A percentile compares a stretch with the other conserved stretches of the same genome.
These are phyloP conservation scores for Diplodia sapinea DNA, from an alignment of 2,329 filamentous ascomycete genomes.

Conservation along the genomic window DNA sequence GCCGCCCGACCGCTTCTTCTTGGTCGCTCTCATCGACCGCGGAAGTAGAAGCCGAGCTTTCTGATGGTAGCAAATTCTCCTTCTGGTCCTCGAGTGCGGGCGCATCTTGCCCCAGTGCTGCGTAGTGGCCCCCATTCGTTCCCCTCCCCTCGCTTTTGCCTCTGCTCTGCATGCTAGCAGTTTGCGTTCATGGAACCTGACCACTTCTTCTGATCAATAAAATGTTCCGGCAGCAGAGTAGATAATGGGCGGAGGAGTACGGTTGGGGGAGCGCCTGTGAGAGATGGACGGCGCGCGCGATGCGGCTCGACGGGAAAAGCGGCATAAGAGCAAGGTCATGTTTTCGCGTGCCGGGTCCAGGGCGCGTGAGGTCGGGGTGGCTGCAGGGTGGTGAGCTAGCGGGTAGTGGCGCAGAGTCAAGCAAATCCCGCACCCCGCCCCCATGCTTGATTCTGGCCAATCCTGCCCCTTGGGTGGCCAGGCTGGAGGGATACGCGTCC, in stretches of 20 bases:
- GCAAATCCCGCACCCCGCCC: background rate
- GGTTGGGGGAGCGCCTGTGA: too few species aligned
- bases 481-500: background rate
- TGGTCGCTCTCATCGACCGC: background rate
- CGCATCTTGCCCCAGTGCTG: background rate
- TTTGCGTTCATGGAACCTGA: background rate
- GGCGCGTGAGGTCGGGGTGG: background rate
- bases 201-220: background rate
- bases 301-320: slow-evolving; percentile 9
- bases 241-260: background rate
- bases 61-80: background rate
- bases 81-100: background rate
- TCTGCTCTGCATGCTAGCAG: background rate
- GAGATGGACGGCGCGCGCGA: background rate
- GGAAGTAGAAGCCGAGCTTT: background rate
- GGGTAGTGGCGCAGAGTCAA: slow-evolving; percentile 4
- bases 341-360: background rate
- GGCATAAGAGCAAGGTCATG: background rate
- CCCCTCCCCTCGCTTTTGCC: background rate
- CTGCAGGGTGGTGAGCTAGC: background rate
- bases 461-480: background rate
- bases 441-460: slow-evolving; percentile 12
- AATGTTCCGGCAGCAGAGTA: background rate
- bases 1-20: background rate
- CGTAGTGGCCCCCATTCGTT: background rate